Evolutionary conservation across 352 stramenopile species (phyloP), one percentile per base, ranked within the genome.

Genomic region (Albugo candida): DNA sequence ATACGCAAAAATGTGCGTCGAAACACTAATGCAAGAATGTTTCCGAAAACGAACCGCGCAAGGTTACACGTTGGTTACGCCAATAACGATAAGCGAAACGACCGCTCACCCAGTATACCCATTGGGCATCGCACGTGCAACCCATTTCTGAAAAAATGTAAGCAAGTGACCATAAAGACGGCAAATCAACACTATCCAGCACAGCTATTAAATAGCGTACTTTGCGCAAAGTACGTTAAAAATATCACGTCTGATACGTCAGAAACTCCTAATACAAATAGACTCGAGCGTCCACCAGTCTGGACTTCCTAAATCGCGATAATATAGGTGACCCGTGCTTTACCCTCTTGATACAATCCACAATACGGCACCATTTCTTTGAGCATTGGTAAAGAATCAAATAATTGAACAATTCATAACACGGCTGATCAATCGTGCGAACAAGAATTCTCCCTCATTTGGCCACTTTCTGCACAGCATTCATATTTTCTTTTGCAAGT

Each of bases 361-460:
- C 72, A 70, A 45, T 75, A 79, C 52, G 64, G 84, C 0, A 78
- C 61, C 8, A 56, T 61, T 17, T 53, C 54, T 40, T 77, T 55
- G 12, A 95, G 61, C 4, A 95, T 48, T 42, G 93, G 61, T 6
- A 94, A 45, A 31, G 69, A 69, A 55, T 95, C 79, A 52, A 95
- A 94, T 21, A 81, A 67, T 14, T 72, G 27, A 95, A 94, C 6
- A 95, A 71, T 43, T 94, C 75, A 2, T 67, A 76, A 16, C 63
- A 75, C 13, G 86, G 86, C 57, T 96, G 86, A 53, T 96, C 83
- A 56, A 96, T 96, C 6, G 83, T 95, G 46, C 87, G 93, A 0
- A 95, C 61, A 24, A 96, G 65, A 2, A 70, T 88, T 14, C 68
- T 56, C 0, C 81, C 80, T 3, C 65, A 67, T 40, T 61, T 52